These are phyloP conservation scores for Magnusiomyces sp. DNA, from an alignment of 1,139 yeast species.

Conservation along the genomic window DNA sequence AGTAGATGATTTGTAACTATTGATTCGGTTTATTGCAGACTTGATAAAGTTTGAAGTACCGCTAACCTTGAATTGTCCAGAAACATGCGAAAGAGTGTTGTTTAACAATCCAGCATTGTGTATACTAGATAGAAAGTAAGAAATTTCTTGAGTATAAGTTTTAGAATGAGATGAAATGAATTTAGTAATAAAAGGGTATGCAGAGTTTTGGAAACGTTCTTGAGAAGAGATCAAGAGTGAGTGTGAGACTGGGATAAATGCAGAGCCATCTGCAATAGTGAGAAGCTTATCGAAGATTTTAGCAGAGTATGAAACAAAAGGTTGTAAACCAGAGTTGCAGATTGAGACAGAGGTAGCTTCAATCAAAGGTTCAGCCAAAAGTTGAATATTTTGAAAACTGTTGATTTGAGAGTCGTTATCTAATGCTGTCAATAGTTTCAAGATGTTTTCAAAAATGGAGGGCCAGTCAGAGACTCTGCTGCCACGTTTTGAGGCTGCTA, in stretches of 20 bases:
- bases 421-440: conserved; percentile 5
- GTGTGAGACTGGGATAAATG: conserved; percentile 33
- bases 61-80: neutral
- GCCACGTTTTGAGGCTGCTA: conserved; percentile 34
- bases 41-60: neutral
- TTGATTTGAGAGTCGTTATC: conserved; percentile 1
- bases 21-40: neutral
- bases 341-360: conserved; percentile 16
- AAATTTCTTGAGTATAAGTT: conserved; percentile 7
- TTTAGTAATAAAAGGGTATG: conserved; percentile 18
- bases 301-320: conserved; percentile 18
- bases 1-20: conserved; percentile 1
- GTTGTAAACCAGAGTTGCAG: conserved; percentile 21
- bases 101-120: conserved; percentile 14
- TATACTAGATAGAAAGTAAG: conserved; percentile 13
- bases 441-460: conserved; percentile 16
- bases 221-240: conserved; percentile 31
- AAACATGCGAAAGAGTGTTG: no score
- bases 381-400: neutral
- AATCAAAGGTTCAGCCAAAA: conserved; percentile 7
- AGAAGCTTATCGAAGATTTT: conserved; percentile 14
- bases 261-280: conserved; percentile 8
- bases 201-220: conserved; percentile 20
- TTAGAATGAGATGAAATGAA: conserved; percentile 12
- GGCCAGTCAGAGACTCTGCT: conserved; percentile 33